phyloP scores from a whole-genome alignment of 1,284 basidiomycete genomes.

The Paramarasmius palmivorus region DNA sequence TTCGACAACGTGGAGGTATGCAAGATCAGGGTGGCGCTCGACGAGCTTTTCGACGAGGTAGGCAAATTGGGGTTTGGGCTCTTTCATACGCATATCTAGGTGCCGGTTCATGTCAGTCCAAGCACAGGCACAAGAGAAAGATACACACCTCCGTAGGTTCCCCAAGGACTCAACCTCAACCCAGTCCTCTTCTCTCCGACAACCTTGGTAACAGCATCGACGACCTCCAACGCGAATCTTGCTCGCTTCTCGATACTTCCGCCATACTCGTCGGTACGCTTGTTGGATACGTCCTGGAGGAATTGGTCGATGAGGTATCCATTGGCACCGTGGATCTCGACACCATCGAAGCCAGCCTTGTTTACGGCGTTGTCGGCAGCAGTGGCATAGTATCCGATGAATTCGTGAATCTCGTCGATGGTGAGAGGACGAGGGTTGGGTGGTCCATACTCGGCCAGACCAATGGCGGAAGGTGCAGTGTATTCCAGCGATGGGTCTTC shows the following conservation, averaged over 20 bases:
- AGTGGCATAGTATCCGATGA: slow-evolving; percentile 32
- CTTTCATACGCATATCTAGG: too few species aligned
- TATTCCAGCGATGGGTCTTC: slow-evolving; percentile 24
- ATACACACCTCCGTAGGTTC: background rate
- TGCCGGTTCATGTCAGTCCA: too few species aligned
- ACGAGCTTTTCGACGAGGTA: too few species aligned
- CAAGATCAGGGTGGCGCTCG: too few species aligned
- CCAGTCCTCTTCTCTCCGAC: slow-evolving; percentile 34
- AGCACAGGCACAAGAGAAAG: too few species aligned
- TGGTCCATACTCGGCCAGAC: slow-evolving; percentile 27
- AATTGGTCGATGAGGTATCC: slow-evolving; percentile 47
- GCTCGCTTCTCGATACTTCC: slow-evolving; percentile 45
- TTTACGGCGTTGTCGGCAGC: slow-evolving; percentile 43
- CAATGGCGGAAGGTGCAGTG: slow-evolving; percentile 41
- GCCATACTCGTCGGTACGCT: slow-evolving; percentile 56
- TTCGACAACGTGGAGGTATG: too few species aligned
- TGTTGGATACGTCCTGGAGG: slow-evolving; percentile 43
- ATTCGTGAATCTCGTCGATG: slow-evolving; percentile 42
- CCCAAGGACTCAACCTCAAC: slow-evolving; percentile 41
- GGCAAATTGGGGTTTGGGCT: too few species aligned
- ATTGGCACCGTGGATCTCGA: slow-evolving; percentile 39
- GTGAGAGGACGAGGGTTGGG: slow-evolving; percentile 34
- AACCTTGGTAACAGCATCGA: slow-evolving; percentile 31
- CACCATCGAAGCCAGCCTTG: slow-evolving; percentile 32
- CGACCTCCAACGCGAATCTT: slow-evolving; percentile 43